Evolutionary conservation across 495 filamentous ascomycete genomes (phyloP), one percentile per base, ranked within the genome.

Genomic region (Penicillium coffeae): DNA sequence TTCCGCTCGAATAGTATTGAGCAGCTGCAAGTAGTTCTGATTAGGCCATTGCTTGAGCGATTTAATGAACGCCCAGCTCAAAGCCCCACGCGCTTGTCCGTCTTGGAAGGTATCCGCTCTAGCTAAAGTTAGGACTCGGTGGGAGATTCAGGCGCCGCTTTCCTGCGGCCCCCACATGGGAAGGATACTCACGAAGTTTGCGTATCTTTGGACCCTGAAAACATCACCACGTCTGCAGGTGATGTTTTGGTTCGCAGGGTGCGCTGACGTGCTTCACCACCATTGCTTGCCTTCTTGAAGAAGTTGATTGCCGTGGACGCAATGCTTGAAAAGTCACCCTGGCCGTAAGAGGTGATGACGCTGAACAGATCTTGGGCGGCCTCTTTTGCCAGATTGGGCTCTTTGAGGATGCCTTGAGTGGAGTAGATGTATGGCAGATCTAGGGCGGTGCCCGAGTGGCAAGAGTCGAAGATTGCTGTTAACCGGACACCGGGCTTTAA

Each of bases 391-490:
- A 97, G 75, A 55, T 98, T 95, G 45, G 93, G 94, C 68, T 97
- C 93, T 68, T 98, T 98, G 72, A 97, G 86, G 42, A 96, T 78
- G 57, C 93, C 93, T 66, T 87, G 82, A 3, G 91, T 96, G 45
- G 87, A 92, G 75, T 98, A 98, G 56, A 98, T 87, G 69, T 96
- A 98, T 32, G 93, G 93, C 27, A 98, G 82, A 60, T 98, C 93
- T 53, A 98, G 79, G 4, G 91, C 93, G 1, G 93, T 95, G 50
- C 93, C 93, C 10, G 91, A 96, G 70, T 98, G 93, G 70, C 93
- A 98, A 10, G 91, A 96, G 72, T 98, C 93, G 71, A 96, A 98
- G 63, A 98, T 95, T 27, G 93, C 94, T 1, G 93, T 98, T 42
- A 98, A 71, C 21, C 93, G 85, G 6, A 95, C 93, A 48, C 93